A percentile compares a stretch with the other conserved stretches of the same genome.
These are phyloP conservation scores for Medicago lupulina DNA, from an alignment of 306 rosid genomes.

Conservation along the genomic window DNA sequence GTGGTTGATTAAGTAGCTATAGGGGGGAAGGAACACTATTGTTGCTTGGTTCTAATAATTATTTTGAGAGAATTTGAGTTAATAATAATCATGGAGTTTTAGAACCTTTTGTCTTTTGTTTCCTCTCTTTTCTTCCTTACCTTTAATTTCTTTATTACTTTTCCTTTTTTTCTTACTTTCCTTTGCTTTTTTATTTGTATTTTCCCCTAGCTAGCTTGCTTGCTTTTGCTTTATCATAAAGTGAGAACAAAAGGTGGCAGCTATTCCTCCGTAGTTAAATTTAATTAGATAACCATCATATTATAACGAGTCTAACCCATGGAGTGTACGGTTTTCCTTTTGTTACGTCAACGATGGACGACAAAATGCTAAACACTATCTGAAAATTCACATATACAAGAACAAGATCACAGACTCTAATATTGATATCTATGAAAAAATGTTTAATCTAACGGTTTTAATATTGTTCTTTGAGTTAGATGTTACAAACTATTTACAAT, in stretches of 20 bases:
- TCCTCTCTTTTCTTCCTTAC: slow-evolving; percentile 37
- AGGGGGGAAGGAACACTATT: slow-evolving; percentile 40
- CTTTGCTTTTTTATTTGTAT: slow-evolving; percentile 51
- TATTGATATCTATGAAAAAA: too few species aligned
- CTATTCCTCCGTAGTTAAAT: slow-evolving; percentile 64
- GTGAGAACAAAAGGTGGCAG: slow-evolving; percentile 81
- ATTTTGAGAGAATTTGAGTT: slow-evolving; percentile 62
- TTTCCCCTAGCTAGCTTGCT: slow-evolving; percentile 40
- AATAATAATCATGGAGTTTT: slow-evolving; percentile 69
- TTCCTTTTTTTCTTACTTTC: slow-evolving; percentile 49
- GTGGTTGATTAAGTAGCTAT: slow-evolving; percentile 62
- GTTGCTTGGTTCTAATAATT: slow-evolving; percentile 26
- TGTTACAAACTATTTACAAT: too few species aligned
- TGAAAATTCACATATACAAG: too few species aligned
- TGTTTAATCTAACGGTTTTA: too few species aligned
- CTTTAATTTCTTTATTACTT: slow-evolving; percentile 57
- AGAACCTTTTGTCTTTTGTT: slow-evolving; percentile 57
- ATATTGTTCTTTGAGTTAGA: too few species aligned
- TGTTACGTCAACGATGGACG: too few species aligned
- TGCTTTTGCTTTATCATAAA: slow-evolving; percentile 89
- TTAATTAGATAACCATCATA: not conserved
- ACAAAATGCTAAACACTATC: too few species aligned
- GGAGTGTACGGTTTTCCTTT: too few species aligned
- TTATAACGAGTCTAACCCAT: too few species aligned
- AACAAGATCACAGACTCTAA: too few species aligned